Conservation (phyloP, 2,329 filamentous ascomycete species). For the Nemania sp. region DNA sequence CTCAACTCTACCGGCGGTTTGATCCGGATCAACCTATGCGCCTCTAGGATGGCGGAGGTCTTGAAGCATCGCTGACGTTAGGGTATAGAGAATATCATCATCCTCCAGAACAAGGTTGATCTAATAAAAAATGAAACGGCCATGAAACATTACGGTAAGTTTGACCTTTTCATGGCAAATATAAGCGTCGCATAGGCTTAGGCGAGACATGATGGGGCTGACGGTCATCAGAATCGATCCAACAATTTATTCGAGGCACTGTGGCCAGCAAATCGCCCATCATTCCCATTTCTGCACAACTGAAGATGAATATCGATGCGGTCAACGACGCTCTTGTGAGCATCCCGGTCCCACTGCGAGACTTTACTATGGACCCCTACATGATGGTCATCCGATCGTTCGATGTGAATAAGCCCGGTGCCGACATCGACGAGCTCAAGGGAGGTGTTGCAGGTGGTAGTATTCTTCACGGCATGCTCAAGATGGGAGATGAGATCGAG, state of each 20-base stretch:
- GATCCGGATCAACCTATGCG: neutral
- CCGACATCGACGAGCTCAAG: constrained; percentile 97
- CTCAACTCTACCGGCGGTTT: neutral
- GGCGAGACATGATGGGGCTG: neutral
- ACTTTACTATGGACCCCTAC: constrained; percentile 90
- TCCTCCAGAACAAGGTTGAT: constrained; percentile 99
- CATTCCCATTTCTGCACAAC: constrained; percentile 94
- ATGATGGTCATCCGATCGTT: constrained; percentile 99
- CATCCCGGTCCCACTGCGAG: constrained; percentile 87
- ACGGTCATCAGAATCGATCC: constrained; percentile 70
- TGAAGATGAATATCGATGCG: constrained; percentile 99
- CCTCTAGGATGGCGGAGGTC: neutral
- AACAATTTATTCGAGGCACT: constrained; percentile 97
- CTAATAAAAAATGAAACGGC: constrained; percentile 96
- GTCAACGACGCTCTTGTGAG: constrained; percentile 96
- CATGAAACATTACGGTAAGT: constrained; percentile 73
- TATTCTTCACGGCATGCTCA: constrained; percentile 94
- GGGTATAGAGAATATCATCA: constrained; percentile 97
- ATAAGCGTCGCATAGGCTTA: neutral
- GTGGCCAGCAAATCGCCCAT: constrained; percentile 93
- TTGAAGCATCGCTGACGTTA: too few species aligned
- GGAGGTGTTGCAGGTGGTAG: constrained; percentile 97
- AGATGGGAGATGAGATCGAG: constrained; percentile 97
- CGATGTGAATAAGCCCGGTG: constrained; percentile 99
- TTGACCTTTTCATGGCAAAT: neutral